Evolutionary conservation across 2,329 filamentous ascomycete species (phyloP), one percentile per base, ranked within the genome.

Genomic region (Scolecobasidium constrictum): DNA sequence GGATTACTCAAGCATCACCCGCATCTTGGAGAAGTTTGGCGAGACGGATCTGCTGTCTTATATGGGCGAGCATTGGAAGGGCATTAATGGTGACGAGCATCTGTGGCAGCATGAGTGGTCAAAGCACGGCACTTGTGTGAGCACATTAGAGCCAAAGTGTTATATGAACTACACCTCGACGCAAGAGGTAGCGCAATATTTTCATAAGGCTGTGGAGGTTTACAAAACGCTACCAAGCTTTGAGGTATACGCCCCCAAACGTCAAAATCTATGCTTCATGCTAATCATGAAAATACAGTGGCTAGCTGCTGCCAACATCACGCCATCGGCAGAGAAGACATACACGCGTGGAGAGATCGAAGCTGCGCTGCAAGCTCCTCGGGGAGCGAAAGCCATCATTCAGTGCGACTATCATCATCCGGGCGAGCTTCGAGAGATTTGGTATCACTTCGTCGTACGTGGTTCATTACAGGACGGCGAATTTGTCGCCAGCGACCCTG

Each of bases 381-480:
- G 69, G 5, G 43, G 43, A 4, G 68, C 69, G 16, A 62, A 69
- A 9, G 69, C 76, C 4, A 76, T 77, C 5, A 68, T 76, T 15
- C 83, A 80, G 45, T 77, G 73, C 55, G 26, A 31, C 26, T n/a
- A 7, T n/a, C 9, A n/a, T 9, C 58, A 58, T 5, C 62, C 57
- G 26, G 63, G 62, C 28, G 57, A 59, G 4, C 54, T 78, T 28
- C 69, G 73, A 43, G 64, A 77, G 50, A 66, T 71, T 34, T 78
- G 71, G 69, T 78, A 78, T 53, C 77, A 81, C 55, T 84, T 75
- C 66, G 76, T 81, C 47, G 66, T 77, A 26, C 61, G 61, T 19
- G 75, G 75, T 7, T 76, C 72, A 17, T 57, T 81, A 1, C 72
- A 80, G 53, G 67, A 66, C 2, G 81, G 79, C 28, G 58, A 71